A percentile compares a stretch with the other conserved stretches of the same genome.
phyloP scores from a whole-genome alignment of 2,329 filamentous ascomycete species.

The Stachybotrys chlorohalonatus region DNA sequence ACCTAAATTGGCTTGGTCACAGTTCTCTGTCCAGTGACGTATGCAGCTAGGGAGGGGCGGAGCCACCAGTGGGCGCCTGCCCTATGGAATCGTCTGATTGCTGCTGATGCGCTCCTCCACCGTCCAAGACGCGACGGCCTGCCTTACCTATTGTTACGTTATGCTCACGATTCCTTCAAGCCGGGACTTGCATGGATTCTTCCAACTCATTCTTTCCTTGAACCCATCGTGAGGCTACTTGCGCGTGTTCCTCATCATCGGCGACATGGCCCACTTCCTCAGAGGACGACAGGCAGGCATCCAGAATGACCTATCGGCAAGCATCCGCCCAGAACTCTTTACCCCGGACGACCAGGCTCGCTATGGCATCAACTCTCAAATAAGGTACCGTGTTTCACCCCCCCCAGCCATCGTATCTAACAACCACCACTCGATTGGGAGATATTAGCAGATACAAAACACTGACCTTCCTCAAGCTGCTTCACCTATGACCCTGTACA shows the following conservation, averaged over 20 bases:
- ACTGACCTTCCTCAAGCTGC: conserved; percentile 32
- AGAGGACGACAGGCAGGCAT: conserved; percentile 91
- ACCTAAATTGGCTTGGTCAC: no score
- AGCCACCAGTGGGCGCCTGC: background rate
- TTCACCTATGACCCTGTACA: conserved; percentile 91
- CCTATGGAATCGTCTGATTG: background rate
- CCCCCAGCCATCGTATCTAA: no score
- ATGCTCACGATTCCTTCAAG: no score
- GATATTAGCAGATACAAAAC: no score
- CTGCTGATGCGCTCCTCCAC: no score
- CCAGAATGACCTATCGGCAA: conserved; percentile 79
- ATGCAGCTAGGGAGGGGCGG: background rate
- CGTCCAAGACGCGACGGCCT: no score
- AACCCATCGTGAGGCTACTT: no score
- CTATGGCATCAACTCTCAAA: conserved; percentile 73
- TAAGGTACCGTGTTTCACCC: conserved; percentile 38
- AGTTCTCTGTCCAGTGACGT: background rate
- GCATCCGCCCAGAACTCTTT: conserved; percentile 70
- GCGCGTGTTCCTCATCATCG: background rate
- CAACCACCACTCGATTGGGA: background rate
- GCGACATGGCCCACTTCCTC: conserved; percentile 73
- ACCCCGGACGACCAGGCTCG: conserved; percentile 73
- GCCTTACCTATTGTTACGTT: no score
- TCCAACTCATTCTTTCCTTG: no score
- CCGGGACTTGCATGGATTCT: no score